These are phyloP conservation scores for Coleophoma cylindrospora DNA, from an alignment of 2,329 filamentous ascomycete genomes.

Conservation along the genomic window DNA sequence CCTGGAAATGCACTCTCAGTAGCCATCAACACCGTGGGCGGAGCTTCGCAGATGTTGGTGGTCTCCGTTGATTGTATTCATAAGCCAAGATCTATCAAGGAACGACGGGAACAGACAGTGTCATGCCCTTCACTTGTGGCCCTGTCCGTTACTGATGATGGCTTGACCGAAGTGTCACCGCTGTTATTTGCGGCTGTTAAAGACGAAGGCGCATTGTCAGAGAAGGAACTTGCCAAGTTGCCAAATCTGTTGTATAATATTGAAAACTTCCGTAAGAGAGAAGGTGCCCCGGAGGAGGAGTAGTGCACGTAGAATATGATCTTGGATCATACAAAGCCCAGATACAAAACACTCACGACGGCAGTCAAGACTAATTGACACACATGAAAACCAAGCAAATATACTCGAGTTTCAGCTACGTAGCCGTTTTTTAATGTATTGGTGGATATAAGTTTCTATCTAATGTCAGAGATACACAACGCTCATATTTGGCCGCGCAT, in stretches of 20 bases:
- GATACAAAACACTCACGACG: no score
- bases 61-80: conserved; percentile 51
- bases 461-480: no score
- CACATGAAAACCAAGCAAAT: no score
- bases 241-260: conserved; percentile 32
- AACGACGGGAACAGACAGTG: conserved; percentile 16
- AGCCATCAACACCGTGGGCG: conserved; percentile 11
- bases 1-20: conserved; percentile 52
- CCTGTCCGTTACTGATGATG: no score
- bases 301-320: neutral
- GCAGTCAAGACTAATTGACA: no score
- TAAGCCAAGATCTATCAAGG: conserved; percentile 40
- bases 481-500: no score
- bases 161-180: no score
- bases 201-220: conserved; percentile 13
- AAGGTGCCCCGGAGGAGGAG: conserved; percentile 17
- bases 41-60: conserved; percentile 25
- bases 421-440: no score
- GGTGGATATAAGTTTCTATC: no score
- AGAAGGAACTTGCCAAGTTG: conserved; percentile 27
- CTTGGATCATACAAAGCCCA: no score
- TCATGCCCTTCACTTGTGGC: neutral
- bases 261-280: conserved; percentile 27
- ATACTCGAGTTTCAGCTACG: no score
- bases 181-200: neutral